These are phyloP conservation scores for Glutinoglossum americanum DNA, from an alignment of 495 filamentous ascomycete species.

Conservation along the genomic window DNA sequence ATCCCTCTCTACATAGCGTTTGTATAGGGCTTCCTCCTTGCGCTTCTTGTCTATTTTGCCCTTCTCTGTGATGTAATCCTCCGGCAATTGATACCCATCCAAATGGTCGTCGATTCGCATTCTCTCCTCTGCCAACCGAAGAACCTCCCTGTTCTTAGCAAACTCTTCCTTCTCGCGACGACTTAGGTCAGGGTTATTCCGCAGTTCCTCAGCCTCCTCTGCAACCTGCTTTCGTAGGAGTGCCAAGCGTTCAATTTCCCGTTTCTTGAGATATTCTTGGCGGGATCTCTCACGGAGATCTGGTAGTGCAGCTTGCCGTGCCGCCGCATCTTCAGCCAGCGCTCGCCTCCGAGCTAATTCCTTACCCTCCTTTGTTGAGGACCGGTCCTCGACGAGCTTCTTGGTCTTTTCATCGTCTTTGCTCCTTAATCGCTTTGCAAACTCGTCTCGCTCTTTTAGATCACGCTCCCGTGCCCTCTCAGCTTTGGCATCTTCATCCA, in stretches of 20 bases:
- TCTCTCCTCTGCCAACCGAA: constrained; percentile 74
- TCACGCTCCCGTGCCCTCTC: constrained; percentile 39
- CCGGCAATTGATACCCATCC: constrained; percentile 85
- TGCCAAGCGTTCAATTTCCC: constrained; percentile 66
- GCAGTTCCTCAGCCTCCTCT: constrained; percentile 68
- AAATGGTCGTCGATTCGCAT: constrained; percentile 74
- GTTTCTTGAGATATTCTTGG: constrained; percentile 84
- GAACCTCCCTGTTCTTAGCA: constrained; percentile 66
- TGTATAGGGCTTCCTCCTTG: constrained; percentile 79
- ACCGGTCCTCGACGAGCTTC: constrained; percentile 44
- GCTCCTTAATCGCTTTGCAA: constrained; percentile 45
- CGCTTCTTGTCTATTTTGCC: constrained; percentile 76
- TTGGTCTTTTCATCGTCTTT: constrained; percentile 52
- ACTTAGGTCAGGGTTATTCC: constrained; percentile 52
- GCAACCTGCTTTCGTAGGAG: constrained; percentile 77
- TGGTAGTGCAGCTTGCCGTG: constrained; percentile 40
- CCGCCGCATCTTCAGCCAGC: constrained; percentile 41
- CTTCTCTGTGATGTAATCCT: constrained; percentile 85
- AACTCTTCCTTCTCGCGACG: constrained; percentile 76
- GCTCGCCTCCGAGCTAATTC: constrained; percentile 36
- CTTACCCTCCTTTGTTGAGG: constrained; percentile 32
- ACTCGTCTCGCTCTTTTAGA: constrained; percentile 49
- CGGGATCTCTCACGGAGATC: constrained; percentile 65
- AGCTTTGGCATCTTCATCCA: constrained; percentile 35
- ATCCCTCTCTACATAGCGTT: constrained; percentile 74